Evolutionary conservation across 2,329 filamentous ascomycete species (phyloP).

Genomic region (Fusarium keratoplasticum): DNA sequence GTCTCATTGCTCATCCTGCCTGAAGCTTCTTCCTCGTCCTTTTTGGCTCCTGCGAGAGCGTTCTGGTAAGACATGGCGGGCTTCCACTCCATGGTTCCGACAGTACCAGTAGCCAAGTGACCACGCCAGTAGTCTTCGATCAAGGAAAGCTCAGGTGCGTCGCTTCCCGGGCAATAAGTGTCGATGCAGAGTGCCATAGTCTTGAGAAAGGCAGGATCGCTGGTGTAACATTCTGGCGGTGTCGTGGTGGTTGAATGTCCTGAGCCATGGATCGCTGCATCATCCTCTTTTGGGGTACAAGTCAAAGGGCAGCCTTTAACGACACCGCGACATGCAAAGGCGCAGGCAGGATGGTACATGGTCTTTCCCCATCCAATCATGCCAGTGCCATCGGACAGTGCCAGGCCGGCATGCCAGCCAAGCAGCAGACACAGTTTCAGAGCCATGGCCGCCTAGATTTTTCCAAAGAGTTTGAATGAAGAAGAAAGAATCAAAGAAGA

Average conservation of each 20-base stretch:
- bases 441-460: neutral
- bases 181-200: slow-evolving; percentile 51
- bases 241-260: slow-evolving; percentile 39
- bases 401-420: neutral
- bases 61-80: slow-evolving; percentile 46
- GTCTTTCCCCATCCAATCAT: slow-evolving; percentile 52
- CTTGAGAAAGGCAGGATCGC: slow-evolving; percentile 45
- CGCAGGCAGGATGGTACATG: slow-evolving; percentile 51
- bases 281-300: slow-evolving; percentile 44
- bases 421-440: slow-evolving; percentile 2
- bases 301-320: slow-evolving; percentile 41
- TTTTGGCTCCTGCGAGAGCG: slow-evolving; percentile 36
- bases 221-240: slow-evolving; percentile 45
- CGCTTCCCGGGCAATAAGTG: slow-evolving; percentile 44
- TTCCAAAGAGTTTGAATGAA: neutral
- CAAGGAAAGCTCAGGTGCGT: slow-evolving; percentile 23
- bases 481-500: neutral
- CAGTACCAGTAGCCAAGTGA: slow-evolving; percentile 45
- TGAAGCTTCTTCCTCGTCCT: slow-evolving; percentile 32
- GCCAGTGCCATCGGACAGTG: slow-evolving; percentile 40
- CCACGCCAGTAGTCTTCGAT: slow-evolving; percentile 46
- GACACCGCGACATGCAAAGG: slow-evolving; percentile 50
- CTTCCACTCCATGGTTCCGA: slow-evolving; percentile 37
- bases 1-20: neutral
- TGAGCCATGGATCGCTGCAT: slow-evolving; percentile 38